Base-by-base conservation (phyloP, 108 stramenopile species). In the Pseudonitzschia pungens region DNA sequence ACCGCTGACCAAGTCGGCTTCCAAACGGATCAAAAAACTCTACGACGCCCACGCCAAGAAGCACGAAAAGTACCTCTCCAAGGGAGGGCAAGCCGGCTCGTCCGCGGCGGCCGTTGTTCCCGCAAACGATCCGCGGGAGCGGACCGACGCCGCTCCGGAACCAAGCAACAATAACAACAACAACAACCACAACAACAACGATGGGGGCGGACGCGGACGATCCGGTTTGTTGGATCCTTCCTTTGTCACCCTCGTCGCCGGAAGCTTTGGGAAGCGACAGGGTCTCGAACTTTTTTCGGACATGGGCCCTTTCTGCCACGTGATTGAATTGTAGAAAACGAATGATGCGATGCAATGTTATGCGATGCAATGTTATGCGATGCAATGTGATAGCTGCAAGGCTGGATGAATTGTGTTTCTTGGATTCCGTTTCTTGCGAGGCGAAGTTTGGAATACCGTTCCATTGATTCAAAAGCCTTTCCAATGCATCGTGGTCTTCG, bases 261-360 rank as follows among this genome's bases (percentile, higher is more conserved):
- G 86, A 29, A 84, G 71, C 44, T 90, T 90, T 77, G 89, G 89
- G 21, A 84, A 80, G 42, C 77, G 85, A 54, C 89, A 90, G 54
- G 86, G 85, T 32, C 64, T 90, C 33, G 80, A 83, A 59, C 63
- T 87, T 28, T 26, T 54, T 15, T 85, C 84, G n/a, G 84, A 86
- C 55, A 86, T 87, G 83, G 87, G 87, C 20, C 87, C 87, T 4
- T 89, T 89, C 72, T 84, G 85, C 60, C 87, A 86, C 60, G 80
- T 86, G 3, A 75, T 89, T 11, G 77, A 78, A 54, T 24, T 77
- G 51, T 70, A 62, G 32, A 58, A 22, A 58, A 27, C 26, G 26
- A 26, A 4, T 16, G 15, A 15, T n/a, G n/a, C n/a, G n/a, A n/a
- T n/a, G n/a, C n/a, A n/a, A n/a, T n/a, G n/a, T n/a, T n/a, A n/a